Evolutionary conservation across 2,329 filamentous ascomycete species (phyloP), one percentile per base, ranked within the genome.

Genomic region (Curvularia hawaiiensis): DNA sequence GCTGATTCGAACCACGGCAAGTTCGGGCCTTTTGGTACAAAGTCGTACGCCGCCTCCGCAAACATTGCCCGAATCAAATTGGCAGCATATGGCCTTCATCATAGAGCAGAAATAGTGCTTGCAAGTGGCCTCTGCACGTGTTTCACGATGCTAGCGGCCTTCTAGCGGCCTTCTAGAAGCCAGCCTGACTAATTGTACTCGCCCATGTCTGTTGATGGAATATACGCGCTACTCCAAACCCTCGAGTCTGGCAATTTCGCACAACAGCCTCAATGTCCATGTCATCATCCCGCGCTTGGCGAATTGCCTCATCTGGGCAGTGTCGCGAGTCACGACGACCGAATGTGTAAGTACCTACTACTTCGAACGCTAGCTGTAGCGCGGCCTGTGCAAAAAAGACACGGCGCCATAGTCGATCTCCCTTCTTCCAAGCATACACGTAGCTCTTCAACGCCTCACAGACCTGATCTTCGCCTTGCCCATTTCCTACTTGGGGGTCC

Each of bases 131-230:
- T 60, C 54, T 59, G 59, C 57, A 62, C 59, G 52, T 52, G 69
- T 71, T 67, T 72, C 69, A 69, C 61, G 46, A 65, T 58, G 6
- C 52, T 70, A 71, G 66, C 51, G 55, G 35, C 58, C 62, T 72
- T 73, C 70, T 71, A 72, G 68, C 63, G 62, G 54, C 56, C 53
- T 71, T 70, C 69, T 51, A 68, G 69, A 70, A 69, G 16, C 38
- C 30, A 49, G 55, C 59, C 60, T 52, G 63, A 56, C 48, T 26
- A 10, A 56, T 46, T 61, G 45, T 66, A 39, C 62, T 70, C 69
- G 64, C 68, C 70, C 62, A 63, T 56, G 31, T 60, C 63, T 64
- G 69, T 61, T 61, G 14, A 38, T 18, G 16, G 7, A 38, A 3
- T 38, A 38, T 16, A n/a, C 64, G 57, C 48, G n/a, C 26, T 46